phyloP scores from a whole-genome alignment of 1,139 yeast genomes.

The Nakaseomyces delphensis region DNA sequence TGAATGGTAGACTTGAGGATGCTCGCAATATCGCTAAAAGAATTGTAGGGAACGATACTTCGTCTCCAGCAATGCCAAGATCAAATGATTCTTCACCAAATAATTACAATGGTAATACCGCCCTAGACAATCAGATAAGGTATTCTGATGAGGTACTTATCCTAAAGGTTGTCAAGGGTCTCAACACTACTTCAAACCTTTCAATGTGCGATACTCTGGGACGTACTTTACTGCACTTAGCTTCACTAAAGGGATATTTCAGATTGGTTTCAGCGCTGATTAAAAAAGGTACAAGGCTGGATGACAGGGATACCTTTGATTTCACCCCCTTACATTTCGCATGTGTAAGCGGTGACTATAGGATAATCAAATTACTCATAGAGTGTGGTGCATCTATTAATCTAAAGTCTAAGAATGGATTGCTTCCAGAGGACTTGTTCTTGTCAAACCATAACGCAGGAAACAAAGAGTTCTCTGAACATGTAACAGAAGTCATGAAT shows the following conservation, averaged over 20 bases:
- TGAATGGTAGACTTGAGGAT: constrained; percentile 90
- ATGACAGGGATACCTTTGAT: constrained; percentile 65
- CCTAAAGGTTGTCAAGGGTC: constrained; percentile 49
- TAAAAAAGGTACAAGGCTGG: constrained; percentile 69
- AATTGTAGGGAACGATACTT: constrained; percentile 54
- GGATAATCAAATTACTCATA: constrained; percentile 35
- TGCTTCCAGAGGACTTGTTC: constrained; percentile 40
- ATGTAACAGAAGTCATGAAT: background rate
- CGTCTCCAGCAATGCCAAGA: constrained; percentile 11
- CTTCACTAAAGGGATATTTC: constrained; percentile 60
- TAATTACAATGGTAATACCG: background rate
- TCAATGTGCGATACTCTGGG: constrained; percentile 71
- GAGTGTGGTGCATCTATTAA: constrained; percentile 57
- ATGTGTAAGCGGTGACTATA: constrained; percentile 58
- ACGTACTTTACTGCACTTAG: constrained; percentile 74
- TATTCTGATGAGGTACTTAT: constrained; percentile 45
- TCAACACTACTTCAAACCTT: constrained; percentile 50
- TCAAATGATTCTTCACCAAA: constrained; percentile 1
- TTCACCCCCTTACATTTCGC: constrained; percentile 80
- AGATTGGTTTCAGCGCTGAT: constrained; percentile 54
- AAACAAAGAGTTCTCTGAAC: background rate
- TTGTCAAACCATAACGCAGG: constrained; percentile 32
- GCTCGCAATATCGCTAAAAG: constrained; percentile 84
- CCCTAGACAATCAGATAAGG: background rate
- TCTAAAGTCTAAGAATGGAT: constrained; percentile 48